Evolutionary conservation across 208 protist genomes (phyloP).

Genomic region (Leishmania aethiopica): DNA sequence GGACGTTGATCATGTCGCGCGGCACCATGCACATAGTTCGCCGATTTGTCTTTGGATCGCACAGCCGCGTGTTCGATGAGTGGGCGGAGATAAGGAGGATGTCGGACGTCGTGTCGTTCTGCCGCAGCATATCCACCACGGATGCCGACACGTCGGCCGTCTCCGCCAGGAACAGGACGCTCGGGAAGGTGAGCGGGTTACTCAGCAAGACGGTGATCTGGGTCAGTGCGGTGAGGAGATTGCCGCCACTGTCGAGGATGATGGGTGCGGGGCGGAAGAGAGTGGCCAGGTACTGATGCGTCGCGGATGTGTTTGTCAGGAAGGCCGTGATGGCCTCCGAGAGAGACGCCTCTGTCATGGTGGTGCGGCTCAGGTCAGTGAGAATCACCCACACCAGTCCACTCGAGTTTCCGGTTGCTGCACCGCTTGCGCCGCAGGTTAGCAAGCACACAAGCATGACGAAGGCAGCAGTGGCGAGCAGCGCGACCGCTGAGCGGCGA

Average conservation of each 20-base stretch:
- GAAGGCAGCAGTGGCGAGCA: background rate
- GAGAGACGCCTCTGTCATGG: constrained; percentile 38
- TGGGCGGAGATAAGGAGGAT: constrained; percentile 72
- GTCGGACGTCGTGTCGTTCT: constrained; percentile 35
- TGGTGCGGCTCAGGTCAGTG: constrained; percentile 51
- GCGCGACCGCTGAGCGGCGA: background rate
- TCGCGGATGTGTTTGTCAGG: constrained; percentile 20
- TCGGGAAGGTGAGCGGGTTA: constrained; percentile 36
- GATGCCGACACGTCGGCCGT: constrained; percentile 63
- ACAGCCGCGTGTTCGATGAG: constrained; percentile 64
- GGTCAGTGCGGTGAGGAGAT: constrained; percentile 56
- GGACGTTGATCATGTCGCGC: constrained; percentile 70
- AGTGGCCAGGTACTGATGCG: constrained; percentile 9
- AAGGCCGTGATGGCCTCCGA: constrained; percentile 34
- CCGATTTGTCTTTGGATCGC: constrained; percentile 58
- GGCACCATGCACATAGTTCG: constrained; percentile 80
- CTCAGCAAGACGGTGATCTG: constrained; percentile 47
- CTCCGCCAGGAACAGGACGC: constrained; percentile 76
- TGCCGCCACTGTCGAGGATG: constrained; percentile 65
- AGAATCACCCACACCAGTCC: constrained; percentile 55
- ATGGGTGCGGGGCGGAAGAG: constrained; percentile 42
- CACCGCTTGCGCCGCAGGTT: background rate
- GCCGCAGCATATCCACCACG: constrained; percentile 62
- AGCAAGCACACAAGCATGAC: background rate
- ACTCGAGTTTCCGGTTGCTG: background rate